phyloP scores from a whole-genome alignment of 2,329 filamentous ascomycete genomes.

The Pseudocercospora macadamiae region DNA sequence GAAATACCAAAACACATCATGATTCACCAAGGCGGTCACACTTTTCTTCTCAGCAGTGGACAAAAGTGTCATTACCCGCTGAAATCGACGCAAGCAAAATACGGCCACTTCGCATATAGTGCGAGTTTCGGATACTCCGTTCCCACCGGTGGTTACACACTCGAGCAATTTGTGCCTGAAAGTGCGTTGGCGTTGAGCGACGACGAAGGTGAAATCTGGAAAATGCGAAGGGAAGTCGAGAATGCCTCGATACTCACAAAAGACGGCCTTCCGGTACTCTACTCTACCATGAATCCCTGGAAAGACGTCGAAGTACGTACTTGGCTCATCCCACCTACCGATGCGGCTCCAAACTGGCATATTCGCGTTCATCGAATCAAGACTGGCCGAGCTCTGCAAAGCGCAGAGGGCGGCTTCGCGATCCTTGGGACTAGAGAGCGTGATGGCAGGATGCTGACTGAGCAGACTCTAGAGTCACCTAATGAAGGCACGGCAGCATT shows the following conservation, averaged over 20 bases:
- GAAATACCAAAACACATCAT: conserved; percentile 74
- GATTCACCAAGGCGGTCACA: conserved; percentile 68
- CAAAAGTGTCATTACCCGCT: conserved; percentile 83
- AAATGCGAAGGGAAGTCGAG: conserved; percentile 69
- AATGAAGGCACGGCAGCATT: conserved; percentile 48
- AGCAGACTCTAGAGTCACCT: conserved; percentile 39
- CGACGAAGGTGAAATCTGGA: conserved; percentile 78
- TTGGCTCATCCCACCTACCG: conserved; percentile 64
- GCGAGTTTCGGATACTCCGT: conserved; percentile 77
- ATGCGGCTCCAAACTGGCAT: conserved; percentile 68
- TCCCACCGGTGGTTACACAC: conserved; percentile 72
- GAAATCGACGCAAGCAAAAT: conserved; percentile 80
- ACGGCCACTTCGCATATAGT: conserved; percentile 77
- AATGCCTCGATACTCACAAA: conserved; percentile 64
- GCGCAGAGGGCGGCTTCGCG: conserved; percentile 75
- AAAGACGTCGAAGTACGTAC: conserved; percentile 68
- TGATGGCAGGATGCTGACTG: conserved; percentile 59
- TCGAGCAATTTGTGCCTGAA: conserved; percentile 76
- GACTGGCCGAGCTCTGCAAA: conserved; percentile 65
- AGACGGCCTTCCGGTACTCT: conserved; percentile 61
- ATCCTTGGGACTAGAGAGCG: conserved; percentile 64
- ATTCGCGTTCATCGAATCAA: conserved; percentile 65
- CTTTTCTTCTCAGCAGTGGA: conserved; percentile 73
- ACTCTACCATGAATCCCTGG: conserved; percentile 73
- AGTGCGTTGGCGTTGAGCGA: conserved; percentile 76